Base-by-base conservation (phyloP, 805 yeast genomes). In the Spathaspora gorwiae region DNA sequence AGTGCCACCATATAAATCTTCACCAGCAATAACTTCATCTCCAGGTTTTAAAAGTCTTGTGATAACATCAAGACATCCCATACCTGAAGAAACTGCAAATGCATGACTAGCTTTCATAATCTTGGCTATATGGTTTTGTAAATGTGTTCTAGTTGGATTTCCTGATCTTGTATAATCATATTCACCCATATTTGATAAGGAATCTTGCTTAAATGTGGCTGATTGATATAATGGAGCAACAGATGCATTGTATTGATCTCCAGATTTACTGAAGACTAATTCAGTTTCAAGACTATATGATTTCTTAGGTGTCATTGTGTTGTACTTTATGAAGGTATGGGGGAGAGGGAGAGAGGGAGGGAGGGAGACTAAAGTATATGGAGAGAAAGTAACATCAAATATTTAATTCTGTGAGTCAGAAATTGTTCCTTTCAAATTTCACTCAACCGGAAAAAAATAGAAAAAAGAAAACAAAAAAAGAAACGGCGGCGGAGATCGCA, bases 1-100 rank as follows among this genome's bases (percentile, higher is more conserved):
- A 31, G 96, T 84, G 31, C 98, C 98, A 44, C 98, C 98, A 60
- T 90, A 90, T 51, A 90, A 76, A 61, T 90, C 98, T 61, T 87
- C 94, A 43, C 98, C 98, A 5, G 97, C 96, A 53, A 90, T 79
- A 31, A 90, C 90, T 62, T 87, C 89, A 60, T 87, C 95, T n/a
- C 90, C 90, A 1, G 96, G 92, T 44, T 65, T 69, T 49, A 90
- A 72, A 42, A 86, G 68, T 38, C 95, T 76, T 35, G 87, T 76
- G 46, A 90, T 84, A 29, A 89, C 90, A 60, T 92, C 97, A 50
- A 88, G 71, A 45, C 95, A 90, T 2, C 95, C 84, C 98, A 90
- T 90, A 26, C 98, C 98, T 40, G 90, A 80, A 40, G 90, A 80
- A 9, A 90, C 95, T 5, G 95, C 96, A 56, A 78, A 84, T 1